Evolutionary conservation across 768 basidiomycete genomes (phyloP).

Genomic region (Boletus sensibilis): DNA sequence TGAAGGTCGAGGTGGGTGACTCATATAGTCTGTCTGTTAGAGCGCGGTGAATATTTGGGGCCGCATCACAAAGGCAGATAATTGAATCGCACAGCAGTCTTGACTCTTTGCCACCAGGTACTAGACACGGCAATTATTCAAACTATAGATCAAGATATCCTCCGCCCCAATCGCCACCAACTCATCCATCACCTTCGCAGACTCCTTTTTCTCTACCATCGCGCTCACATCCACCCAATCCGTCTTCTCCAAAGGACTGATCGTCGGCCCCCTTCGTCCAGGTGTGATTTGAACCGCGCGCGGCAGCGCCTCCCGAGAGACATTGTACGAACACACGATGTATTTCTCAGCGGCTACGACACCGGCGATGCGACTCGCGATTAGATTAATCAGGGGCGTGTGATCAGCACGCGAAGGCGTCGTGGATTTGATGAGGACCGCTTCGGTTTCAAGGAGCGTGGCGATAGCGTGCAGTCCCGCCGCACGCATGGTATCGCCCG

Average conservation of each 20-base stretch:
- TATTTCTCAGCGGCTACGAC: slow-evolving; percentile 87
- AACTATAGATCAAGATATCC: slow-evolving; percentile 84
- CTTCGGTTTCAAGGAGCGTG: slow-evolving; percentile 83
- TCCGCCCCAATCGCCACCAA: slow-evolving; percentile 81
- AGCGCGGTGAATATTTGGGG: not conserved
- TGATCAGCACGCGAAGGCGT: slow-evolving; percentile 61
- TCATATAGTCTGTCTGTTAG: not conserved
- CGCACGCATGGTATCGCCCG: slow-evolving; percentile 99
- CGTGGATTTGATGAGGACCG: slow-evolving; percentile 86
- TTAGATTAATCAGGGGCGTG: slow-evolving; percentile 65
- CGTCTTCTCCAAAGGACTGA: slow-evolving; percentile 77
- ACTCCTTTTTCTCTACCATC: slow-evolving; percentile 85
- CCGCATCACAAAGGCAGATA: not conserved
- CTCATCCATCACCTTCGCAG: slow-evolving; percentile 87
- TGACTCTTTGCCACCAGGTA: no score
- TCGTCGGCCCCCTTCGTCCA: slow-evolving; percentile 84
- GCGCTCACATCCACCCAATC: slow-evolving; percentile 90
- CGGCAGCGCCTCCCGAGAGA: slow-evolving; percentile 61
- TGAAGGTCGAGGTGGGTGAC: not conserved
- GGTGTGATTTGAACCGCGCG: slow-evolving; percentile 76
- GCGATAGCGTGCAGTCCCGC: slow-evolving; percentile 93
- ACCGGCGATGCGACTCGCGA: slow-evolving; percentile 87
- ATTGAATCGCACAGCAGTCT: no score
- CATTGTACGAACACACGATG: slow-evolving; percentile 91
- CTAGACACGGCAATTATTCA: slow-evolving; percentile 97